Evolutionary conservation across 371 early-diverging fungal species (phyloP), one percentile per base, ranked within the genome.

Genomic region (Syncephalis fuscata): DNA sequence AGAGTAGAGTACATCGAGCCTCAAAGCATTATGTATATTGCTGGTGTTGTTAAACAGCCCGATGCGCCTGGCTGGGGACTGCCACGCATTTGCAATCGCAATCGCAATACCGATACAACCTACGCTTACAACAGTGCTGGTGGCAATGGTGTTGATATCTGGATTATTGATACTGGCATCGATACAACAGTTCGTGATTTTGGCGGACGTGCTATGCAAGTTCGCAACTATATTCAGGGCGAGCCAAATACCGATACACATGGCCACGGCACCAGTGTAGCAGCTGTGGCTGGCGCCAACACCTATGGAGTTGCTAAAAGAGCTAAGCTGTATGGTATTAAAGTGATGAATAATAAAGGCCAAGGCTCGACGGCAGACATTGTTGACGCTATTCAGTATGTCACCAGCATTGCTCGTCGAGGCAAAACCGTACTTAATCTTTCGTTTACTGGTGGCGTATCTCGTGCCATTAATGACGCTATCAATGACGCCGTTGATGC

Each of bases 181-280:
- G 56, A 45, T 48, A 52, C 50, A 23, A 49, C 47, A 1, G 74
- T 79, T 44, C 26, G 24, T 0, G 79, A 80, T 43, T 72, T 80
- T 57, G 63, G 53, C 24, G 74, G 74, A 4, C 61, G 67, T 16
- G 67, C 63, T 23, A 7, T 24, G 14, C 50, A 52, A 16, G 43
- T 56, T 10, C 58, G 58, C 10, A 43, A 25, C 2, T 49, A 42
- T n/a, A 23, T 50, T 2, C n/a, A 22, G 2, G 37, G 15, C 15
- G 45, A 44, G 24, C 21, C 57, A 14, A 59, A 77, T 46, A 55
- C 48, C 27, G 80, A 80, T 55, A 57, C 63, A 2, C 66, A 73
- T 50, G 80, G 80, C 5, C 77, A 79, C 46, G 85, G 90, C 5
- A 83, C 88, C 16, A 88, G 87, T 58, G 80, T 79, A 20, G 80